phyloP scores from a whole-genome alignment of 78 protist genomes.

The Speleostelium caveatum region DNA sequence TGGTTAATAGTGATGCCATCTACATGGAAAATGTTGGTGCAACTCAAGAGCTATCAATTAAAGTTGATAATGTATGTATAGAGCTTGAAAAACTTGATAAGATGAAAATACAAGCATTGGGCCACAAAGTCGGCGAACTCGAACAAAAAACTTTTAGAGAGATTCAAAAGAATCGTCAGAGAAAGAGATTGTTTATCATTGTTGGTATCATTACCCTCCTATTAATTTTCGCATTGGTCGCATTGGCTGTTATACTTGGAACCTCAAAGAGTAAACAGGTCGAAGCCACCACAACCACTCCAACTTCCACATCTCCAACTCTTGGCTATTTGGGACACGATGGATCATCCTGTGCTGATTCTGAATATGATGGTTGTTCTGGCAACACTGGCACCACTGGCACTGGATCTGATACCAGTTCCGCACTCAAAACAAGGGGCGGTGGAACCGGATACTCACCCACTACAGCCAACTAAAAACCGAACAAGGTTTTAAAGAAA shows the following conservation, averaged over 20 bases:
- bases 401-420: too few relatives aligned
- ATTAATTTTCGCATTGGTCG: constrained; percentile 46
- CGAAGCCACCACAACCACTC: too few relatives aligned
- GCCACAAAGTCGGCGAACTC: constrained; percentile 40
- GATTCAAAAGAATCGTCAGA: constrained; percentile 38
- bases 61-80: constrained; percentile 51
- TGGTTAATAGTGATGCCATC: constrained; percentile 79
- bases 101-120: constrained; percentile 27
- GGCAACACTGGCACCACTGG: too few relatives aligned
- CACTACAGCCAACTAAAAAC: too few relatives aligned
- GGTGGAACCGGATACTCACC: too few relatives aligned
- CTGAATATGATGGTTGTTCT: too few relatives aligned
- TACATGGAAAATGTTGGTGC: constrained; percentile 84
- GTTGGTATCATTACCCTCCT: constrained; percentile 22
- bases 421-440: too few relatives aligned
- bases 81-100: constrained; percentile 57
- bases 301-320: too few relatives aligned
- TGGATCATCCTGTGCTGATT: too few relatives aligned
- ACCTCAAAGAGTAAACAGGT: too few relatives aligned
- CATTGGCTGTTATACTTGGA: constrained; percentile 20
- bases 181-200: constrained; percentile 53
- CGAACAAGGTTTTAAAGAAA: too few relatives aligned
- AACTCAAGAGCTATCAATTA: constrained; percentile 74
- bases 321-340: too few relatives aligned
- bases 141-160: constrained; percentile 33